Base-by-base conservation (phyloP, 1,284 basidiomycete species). In the Inonotus obliquus region DNA sequence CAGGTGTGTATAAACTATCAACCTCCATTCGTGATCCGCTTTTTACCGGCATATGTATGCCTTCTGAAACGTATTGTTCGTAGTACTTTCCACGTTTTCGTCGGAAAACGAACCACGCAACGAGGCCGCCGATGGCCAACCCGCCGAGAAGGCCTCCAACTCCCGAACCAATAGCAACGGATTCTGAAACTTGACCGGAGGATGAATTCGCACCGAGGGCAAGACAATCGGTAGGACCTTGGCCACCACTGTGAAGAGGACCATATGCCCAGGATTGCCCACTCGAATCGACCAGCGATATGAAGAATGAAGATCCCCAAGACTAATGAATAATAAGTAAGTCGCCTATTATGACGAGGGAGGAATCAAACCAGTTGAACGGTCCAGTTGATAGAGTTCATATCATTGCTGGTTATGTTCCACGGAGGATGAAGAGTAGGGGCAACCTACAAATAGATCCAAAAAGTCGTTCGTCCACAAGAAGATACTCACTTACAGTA, bases 401-500 rank as follows among this genome's bases (percentile, higher is more conserved):
- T 72, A 19, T 71, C 72, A 9, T 73, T 62, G 2, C 76, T 76
- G 0, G 82, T 82, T 49, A 84, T 78, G 67, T 84, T 84, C 57
- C 77, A 77, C 4, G 84, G 83, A 17, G 84, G 82, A 66, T 84
- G 84, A 2, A 85, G 72, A 2, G 82, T 70, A n/a, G 84, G 84
- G 2, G 82, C 81, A 54, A 84, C 70, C 83, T 85, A 60, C 7
- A 60, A 37, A 37, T 39, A 25, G 19, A 25, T 44, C 25, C 25
- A 54, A 17, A 47, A 27, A 49, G 25, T n/a, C n/a, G 41, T 4
- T 21, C 41, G n/a, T 17, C 17, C 17, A n/a, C 17, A 44, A 1
- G 2, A 21, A 38, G 27, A 58, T 48, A 14, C 71, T 52, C 55
- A 64, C 74, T 65, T 66, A 81, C 83, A 25, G 81, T 85, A 61